Evolutionary conservation across 441 rosid species (phyloP).

Genomic region (Manihot esculenta): DNA sequence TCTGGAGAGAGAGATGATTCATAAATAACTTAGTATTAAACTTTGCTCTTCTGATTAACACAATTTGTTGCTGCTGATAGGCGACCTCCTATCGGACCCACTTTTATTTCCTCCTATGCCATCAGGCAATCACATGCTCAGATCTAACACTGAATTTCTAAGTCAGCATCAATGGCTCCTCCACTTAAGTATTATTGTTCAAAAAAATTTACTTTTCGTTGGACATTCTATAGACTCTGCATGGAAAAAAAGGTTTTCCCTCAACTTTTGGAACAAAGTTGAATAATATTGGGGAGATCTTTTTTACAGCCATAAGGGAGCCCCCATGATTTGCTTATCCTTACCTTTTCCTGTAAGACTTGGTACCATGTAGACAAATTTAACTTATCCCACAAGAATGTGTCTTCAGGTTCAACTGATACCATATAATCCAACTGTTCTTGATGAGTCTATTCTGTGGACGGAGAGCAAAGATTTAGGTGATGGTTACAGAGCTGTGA

Average conservation of each 20-base stretch:
- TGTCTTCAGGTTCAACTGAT: slow-evolving; percentile 63
- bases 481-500: slow-evolving; percentile 60
- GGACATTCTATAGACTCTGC: background rate
- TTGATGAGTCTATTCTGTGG: slow-evolving; percentile 77
- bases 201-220: background rate
- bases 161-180: background rate
- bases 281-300: background rate
- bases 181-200: background rate
- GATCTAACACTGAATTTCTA: background rate
- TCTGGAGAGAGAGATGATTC: too few species aligned
- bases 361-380: background rate
- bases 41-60: background rate
- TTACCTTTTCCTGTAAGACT: background rate
- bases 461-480: slow-evolving; percentile 65
- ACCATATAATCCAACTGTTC: slow-evolving; percentile 54
- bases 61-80: background rate
- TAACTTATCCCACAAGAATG: background rate
- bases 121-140: background rate
- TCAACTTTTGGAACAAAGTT: background rate
- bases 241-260: background rate
- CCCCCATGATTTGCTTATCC: background rate
- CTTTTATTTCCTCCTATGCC: background rate
- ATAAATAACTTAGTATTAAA: too few species aligned
- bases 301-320: background rate
- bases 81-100: background rate